Base-by-base conservation (phyloP, 2,329 filamentous ascomycete genomes). In the Sarocladium brachiariae region DNA sequence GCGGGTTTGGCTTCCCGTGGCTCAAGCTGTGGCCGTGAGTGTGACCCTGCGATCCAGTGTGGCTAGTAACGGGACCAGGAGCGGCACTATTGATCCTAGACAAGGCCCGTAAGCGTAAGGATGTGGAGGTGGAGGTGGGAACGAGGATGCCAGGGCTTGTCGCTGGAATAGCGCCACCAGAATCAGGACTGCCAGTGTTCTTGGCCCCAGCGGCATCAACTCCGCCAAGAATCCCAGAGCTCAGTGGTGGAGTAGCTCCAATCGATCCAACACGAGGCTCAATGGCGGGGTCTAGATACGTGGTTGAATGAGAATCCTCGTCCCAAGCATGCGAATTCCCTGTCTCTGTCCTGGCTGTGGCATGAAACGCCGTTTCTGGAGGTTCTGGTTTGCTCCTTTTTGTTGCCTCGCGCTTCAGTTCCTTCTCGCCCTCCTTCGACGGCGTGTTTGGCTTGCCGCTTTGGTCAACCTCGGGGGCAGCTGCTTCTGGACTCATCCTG, bases 221-320 rank as follows among this genome's bases (percentile, higher is more conserved):
- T 9, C 21, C n/a, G 39, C 27, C 27, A 43, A 43, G 39, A 19
- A 27, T 43, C 5, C 39, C 39, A 27, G 21, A 25, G 39, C n/a
- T 11, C 3, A 18, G 18, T 23, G 39, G 39, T 30, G 24, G 39
- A 45, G 39, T 4, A 25, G 19, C 25, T 33, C 43, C 43, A 47
- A 33, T 47, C 43, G 43, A 47, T 21, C 21, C 25, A 47, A 47
- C 43, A 47, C 43, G 43, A 47, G 43, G 43, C 23, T 25, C 23
- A 23, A 25, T 23, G 21, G 39, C 21, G 39, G 39, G n/a, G 39
- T 21, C 16, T n/a, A n/a, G n/a, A n/a, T n/a, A n/a, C n/a, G n/a
- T n/a, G n/a, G n/a, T n/a, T n/a, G n/a, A n/a, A n/a, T n/a, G n/a
- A n/a, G n/a, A n/a, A n/a, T n/a, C n/a, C n/a, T n/a, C n/a, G n/a